phyloP scores from a whole-genome alignment of 2,329 filamentous ascomycete genomes.

The Cercospora sp. region DNA sequence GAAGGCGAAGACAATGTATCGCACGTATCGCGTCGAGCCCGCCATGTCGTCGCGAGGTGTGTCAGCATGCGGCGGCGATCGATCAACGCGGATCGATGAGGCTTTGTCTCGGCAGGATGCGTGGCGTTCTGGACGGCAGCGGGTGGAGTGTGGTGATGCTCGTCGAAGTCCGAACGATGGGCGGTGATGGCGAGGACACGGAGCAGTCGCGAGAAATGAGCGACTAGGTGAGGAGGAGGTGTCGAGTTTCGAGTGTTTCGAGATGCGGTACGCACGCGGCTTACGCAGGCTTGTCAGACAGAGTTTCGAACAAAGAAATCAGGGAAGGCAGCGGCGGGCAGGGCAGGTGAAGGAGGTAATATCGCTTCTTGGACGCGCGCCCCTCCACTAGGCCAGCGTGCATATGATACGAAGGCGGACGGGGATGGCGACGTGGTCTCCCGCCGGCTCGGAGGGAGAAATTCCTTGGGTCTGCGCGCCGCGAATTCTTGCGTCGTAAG shows the following conservation, averaged over 20 bases:
- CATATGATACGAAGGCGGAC: not conserved
- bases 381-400: not conserved
- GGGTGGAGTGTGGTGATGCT: not conserved
- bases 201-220: not conserved
- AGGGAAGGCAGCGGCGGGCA: not conserved
- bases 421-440: not conserved
- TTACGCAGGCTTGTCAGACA: not conserved
- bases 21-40: constrained; percentile 69
- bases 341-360: not conserved
- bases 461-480: not conserved
- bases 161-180: not conserved
- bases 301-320: not conserved
- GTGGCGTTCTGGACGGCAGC: not conserved
- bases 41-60: constrained; percentile 53
- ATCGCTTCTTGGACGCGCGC: not conserved
- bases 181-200: not conserved
- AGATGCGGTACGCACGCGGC: not conserved
- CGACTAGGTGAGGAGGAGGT: not conserved
- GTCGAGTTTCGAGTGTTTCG: not conserved
- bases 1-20: constrained; percentile 75
- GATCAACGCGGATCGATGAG: constrained; percentile 1
- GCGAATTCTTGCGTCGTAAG: not conserved
- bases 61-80: constrained; percentile 12
- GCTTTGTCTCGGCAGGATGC: not conserved
- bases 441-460: not conserved